Evolutionary conservation across 139 green algal species (phyloP).

Genomic region (Auxenochlorella protothecoides): DNA sequence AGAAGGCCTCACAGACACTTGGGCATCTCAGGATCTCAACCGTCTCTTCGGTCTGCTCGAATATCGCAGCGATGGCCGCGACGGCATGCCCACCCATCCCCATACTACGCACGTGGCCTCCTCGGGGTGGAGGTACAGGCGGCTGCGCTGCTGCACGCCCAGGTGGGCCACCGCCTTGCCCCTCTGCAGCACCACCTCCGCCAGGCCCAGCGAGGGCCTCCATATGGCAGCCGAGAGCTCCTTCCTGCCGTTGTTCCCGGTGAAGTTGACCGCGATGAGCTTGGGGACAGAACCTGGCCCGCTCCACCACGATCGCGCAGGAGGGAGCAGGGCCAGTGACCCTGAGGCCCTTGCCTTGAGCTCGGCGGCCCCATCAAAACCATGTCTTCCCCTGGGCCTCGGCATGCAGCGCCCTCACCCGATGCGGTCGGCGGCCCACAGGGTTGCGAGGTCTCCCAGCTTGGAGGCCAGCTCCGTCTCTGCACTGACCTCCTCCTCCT

Average conservation of each 20-base stretch:
- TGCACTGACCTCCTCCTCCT: conserved; percentile 1
- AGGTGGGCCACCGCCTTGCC: conserved; percentile 23
- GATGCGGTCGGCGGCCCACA: conserved; percentile 11
- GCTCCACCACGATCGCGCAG: too few species aligned
- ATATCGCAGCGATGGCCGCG: too few species aligned
- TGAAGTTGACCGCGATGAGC: too few species aligned
- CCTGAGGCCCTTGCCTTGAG: too few species aligned
- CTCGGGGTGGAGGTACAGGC: conserved; percentile 22
- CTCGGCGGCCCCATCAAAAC: too few species aligned
- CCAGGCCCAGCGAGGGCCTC: conserved; percentile 13
- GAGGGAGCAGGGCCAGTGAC: too few species aligned
- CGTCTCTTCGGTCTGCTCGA: too few species aligned
- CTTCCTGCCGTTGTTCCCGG: not conserved
- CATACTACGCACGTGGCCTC: conserved; percentile 14
- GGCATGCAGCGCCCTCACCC: conserved; percentile 12
- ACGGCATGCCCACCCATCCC: not conserved
- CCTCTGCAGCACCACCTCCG: conserved; percentile 25
- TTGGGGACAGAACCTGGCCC: too few species aligned
- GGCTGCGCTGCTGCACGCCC: conserved; percentile 9
- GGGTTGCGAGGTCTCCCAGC: conserved; percentile 10
- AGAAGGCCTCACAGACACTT: too few species aligned
- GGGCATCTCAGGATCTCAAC: too few species aligned
- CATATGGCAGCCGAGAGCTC: conserved; percentile 29
- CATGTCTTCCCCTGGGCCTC: not conserved
- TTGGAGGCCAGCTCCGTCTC: conserved; percentile 10